Percentiles rank a stretch among this genome's conserved stretches.
Evolutionary conservation across 2,329 filamentous ascomycete genomes (phyloP).

Genomic region (Pestalotiopsis sp.): DNA sequence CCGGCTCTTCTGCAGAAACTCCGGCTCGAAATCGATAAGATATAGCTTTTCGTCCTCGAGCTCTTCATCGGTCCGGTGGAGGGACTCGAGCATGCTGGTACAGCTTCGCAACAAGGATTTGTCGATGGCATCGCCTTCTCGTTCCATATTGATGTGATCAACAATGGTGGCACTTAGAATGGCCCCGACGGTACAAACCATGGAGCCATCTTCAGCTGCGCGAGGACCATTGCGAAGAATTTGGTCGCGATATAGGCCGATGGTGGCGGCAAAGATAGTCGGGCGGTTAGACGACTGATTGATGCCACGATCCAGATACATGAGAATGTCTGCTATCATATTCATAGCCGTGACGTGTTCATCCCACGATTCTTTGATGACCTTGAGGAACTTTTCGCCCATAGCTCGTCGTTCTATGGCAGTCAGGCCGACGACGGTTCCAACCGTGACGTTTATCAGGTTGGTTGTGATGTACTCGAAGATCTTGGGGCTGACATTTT

Average conservation of each 20-base stretch:
- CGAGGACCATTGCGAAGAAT: conserved; percentile 67
- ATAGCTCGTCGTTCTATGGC: conserved; percentile 77
- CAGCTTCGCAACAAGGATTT: conserved; percentile 80
- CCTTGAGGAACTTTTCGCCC: conserved; percentile 81
- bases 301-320: conserved; percentile 94
- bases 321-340: conserved; percentile 94
- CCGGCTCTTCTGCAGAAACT: conserved; percentile 72
- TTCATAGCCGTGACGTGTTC: conserved; percentile 92
- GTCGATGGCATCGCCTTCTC: conserved; percentile 87
- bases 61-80: conserved; percentile 83
- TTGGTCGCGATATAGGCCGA: conserved; percentile 85
- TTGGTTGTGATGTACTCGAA: conserved; percentile 70
- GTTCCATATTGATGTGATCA: conserved; percentile 90
- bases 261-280: conserved; percentile 81
- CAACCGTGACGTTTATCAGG: conserved; percentile 62
- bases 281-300: conserved; percentile 70
- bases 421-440: conserved; percentile 61
- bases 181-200: conserved; percentile 61
- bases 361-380: conserved; percentile 78
- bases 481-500: conserved; percentile 73
- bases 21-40: conserved; percentile 77
- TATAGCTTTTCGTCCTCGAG: conserved; percentile 82
- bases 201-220: conserved; percentile 38
- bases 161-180: conserved; percentile 82
- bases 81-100: conserved; percentile 83